phyloP scores from a whole-genome alignment of 371 early-diverging fungal species.

The Conidiobolus incongruus region DNA sequence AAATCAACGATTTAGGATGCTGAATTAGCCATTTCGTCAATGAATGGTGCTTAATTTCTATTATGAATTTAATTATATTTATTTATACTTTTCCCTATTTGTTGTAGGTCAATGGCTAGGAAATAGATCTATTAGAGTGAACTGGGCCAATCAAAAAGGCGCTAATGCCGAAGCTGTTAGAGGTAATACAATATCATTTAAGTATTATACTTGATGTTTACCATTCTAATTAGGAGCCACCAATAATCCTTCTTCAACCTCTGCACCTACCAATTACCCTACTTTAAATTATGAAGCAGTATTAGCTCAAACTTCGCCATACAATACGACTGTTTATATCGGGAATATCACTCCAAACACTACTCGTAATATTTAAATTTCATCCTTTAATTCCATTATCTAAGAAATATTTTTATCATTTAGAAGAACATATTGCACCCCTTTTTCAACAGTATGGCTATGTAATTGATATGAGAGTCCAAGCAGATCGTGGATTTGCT shows the following conservation, averaged over 20 bases:
- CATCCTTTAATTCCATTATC: conserved; percentile 4
- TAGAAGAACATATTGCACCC: conserved; percentile 44
- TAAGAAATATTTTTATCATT: conserved; percentile 1
- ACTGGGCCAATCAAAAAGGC: conserved; percentile 66
- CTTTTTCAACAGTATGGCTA: conserved; percentile 54
- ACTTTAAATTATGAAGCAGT: conserved; percentile 52
- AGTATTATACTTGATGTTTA: too few species aligned
- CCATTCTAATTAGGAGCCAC: background rate
- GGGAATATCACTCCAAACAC: conserved; percentile 64
- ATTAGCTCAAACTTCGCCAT: conserved; percentile 39
- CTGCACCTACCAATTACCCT: conserved; percentile 11
- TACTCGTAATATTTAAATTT: conserved; percentile 24
- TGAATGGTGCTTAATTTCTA: conserved; percentile 52
- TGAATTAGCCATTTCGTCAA: conserved; percentile 45
- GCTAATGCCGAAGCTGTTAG: background rate
- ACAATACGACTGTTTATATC: conserved; percentile 70
- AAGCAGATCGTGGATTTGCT: conserved; percentile 75
- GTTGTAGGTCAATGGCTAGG: conserved; percentile 20
- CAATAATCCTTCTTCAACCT: background rate
- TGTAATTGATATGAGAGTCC: conserved; percentile 53
- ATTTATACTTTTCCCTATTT: too few species aligned
- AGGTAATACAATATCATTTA: too few species aligned
- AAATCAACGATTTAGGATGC: conserved; percentile 24
- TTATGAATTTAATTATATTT: too few species aligned
- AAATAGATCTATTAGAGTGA: conserved; percentile 31